phyloP scores from a whole-genome alignment of 2,329 filamentous ascomycete genomes.

The Davidsoniella australis region DNA sequence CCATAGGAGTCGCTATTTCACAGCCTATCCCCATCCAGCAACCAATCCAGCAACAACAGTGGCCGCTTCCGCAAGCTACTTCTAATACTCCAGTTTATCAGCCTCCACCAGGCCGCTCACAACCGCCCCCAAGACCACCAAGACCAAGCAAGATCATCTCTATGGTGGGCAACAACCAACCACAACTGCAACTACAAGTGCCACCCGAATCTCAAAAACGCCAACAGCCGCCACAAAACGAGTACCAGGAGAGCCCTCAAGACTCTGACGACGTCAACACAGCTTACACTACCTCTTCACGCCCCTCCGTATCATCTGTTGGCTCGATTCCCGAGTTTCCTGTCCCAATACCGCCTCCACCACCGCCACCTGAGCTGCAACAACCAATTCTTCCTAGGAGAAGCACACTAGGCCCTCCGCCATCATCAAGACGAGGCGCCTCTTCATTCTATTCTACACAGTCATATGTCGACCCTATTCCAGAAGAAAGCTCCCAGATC shows the following conservation, averaged over 20 bases:
- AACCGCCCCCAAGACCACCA: slow-evolving; percentile 39
- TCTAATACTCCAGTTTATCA: slow-evolving; percentile 27
- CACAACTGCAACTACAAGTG: slow-evolving; percentile 31
- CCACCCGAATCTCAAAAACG: slow-evolving; percentile 1
- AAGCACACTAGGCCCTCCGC: slow-evolving; percentile 40
- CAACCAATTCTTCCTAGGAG: slow-evolving; percentile 27
- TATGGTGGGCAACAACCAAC: slow-evolving; percentile 38
- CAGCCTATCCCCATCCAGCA: slow-evolving; percentile 35
- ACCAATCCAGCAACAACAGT: slow-evolving; percentile 31
- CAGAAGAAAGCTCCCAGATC: slow-evolving; percentile 44
- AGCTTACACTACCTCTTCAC: slow-evolving; percentile 30
- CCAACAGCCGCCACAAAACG: slow-evolving; percentile 18
- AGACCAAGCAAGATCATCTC: slow-evolving; percentile 30
- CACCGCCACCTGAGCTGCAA: slow-evolving; percentile 10
- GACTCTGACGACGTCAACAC: slow-evolving; percentile 25
- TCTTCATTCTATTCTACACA: slow-evolving; percentile 49
- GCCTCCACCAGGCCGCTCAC: slow-evolving; percentile 31
- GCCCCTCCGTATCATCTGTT: slow-evolving; percentile 35
- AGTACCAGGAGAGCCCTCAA: slow-evolving; percentile 21
- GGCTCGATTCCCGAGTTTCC: slow-evolving; percentile 45
- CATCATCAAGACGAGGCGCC: slow-evolving; percentile 39
- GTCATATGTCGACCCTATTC: slow-evolving; percentile 58
- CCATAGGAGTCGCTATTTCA: slow-evolving; percentile 29
- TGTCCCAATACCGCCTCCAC: slow-evolving; percentile 15
- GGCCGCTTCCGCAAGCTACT: slow-evolving; percentile 18